Evolutionary conservation across 805 yeast genomes (phyloP), one percentile per base, ranked within the genome.

Genomic region (Candida endomychidarum): DNA sequence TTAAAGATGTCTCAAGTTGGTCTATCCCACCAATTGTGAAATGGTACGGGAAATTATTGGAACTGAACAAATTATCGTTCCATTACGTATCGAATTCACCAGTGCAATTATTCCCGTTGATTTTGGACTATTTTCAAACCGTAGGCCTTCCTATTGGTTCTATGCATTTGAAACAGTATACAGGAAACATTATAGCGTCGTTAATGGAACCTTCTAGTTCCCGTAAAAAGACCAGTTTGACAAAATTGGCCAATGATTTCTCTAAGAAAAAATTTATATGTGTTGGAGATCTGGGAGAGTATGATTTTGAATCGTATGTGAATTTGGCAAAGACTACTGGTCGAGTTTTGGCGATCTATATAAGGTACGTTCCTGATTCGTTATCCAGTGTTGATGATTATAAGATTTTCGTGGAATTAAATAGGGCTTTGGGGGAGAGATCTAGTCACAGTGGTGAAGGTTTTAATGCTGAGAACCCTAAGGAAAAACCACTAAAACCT

Each of bases 61-160:
- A 46, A 4, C 55, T 63, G 8, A 60, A 71, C 9, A 72, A 79
- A 30, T 72, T 81, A 3, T 67, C 79, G n/a, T 79, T 91, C 53
- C 96, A 90, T 58, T 95, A 91, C 58, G 98, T 95, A 2, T 90
- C 97, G 6, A 93, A 95, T 62, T 81, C 95, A 1, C 99, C 99
- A 0, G 86, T 95, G 80, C 98, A 93, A 60, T 64, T 93, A 17
- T 89, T 73, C 57, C 73, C 78, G 14, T 69, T 78, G 5, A 74
- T 86, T 12, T 51, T 63, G 17, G 77, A 79, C 30, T 88, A 79
- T 51, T 69, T 88, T 51, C 61, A 65, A 12, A 54, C 61, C 27
- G 74, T 70, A 24, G 67, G 74, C 4, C 75, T 87, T 31, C 99
- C 99, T 0, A 52, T 56, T 1, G 96, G 96, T 5, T 84, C 96